Evolutionary conservation across 2,329 filamentous ascomycete genomes (phyloP).

Genomic region (Diaporthe ilicicola): DNA sequence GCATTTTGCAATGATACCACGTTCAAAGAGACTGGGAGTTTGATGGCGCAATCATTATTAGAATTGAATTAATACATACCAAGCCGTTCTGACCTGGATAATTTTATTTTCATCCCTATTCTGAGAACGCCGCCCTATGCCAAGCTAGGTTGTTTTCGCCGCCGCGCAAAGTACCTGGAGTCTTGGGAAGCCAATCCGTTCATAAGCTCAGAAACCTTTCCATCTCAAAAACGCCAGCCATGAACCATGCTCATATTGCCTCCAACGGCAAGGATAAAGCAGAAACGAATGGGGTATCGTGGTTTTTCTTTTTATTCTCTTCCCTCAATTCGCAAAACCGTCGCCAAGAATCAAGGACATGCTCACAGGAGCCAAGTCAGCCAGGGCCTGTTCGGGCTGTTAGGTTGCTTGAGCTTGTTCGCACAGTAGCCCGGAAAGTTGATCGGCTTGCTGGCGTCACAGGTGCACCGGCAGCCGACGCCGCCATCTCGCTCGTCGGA

Average conservation of each 20-base stretch:
- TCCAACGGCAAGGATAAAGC: conserved; percentile 13
- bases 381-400: conserved; percentile 41
- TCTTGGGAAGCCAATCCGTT: background rate
- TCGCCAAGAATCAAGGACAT: background rate
- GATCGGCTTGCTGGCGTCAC: conserved; percentile 43
- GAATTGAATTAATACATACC: conserved; percentile 12
- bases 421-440: conserved; percentile 48
- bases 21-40: conserved; percentile 6
- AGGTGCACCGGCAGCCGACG: conserved; percentile 52
- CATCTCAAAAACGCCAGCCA: conserved; percentile 17
- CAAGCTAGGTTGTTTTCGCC: background rate
- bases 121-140: conserved; percentile 25
- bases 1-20: conserved; percentile 32
- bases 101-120: background rate
- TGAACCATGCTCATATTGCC: conserved; percentile 17
- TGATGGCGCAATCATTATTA: conserved; percentile 4
- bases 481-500: conserved; percentile 41
- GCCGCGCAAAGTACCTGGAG: background rate
- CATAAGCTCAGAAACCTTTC: background rate
- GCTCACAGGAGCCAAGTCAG: conserved; percentile 44
- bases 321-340: background rate
- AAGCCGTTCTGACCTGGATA: conserved; percentile 1
- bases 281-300: conserved; percentile 28
- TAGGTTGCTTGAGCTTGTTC: conserved; percentile 49
- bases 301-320: background rate